Evolutionary conservation across 352 stramenopile genomes (phyloP), one percentile per base, ranked within the genome.

Genomic region (Phytophthora pluvialis): DNA sequence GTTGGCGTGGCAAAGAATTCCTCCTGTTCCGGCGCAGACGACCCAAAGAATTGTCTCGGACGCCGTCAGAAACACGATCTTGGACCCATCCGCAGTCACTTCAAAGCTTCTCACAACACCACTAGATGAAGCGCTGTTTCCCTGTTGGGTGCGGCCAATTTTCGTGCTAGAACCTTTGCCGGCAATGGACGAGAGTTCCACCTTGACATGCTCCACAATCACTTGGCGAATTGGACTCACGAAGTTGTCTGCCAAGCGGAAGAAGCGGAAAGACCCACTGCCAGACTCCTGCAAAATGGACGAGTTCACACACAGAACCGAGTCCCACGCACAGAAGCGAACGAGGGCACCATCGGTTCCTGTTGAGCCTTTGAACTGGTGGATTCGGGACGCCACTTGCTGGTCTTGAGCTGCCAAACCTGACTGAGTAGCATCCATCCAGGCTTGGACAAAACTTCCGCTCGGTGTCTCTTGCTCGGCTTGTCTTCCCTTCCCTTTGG

Each of bases 181-280:
- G 5, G n/a, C 3, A 32, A 11, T 25, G 32, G 25, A 10, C 15
- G 39, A 53, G 15, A 62, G 13, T 3, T 52, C n/a, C 2, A 60
- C 21, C 12, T 43, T 57, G 7, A 38, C n/a, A 12, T 62, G 35
- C 13, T 46, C 18, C 16, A 67, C 46, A 3, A 29, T 29, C 13
- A 68, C 29, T 63, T 64, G 57, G 10, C 62, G 33, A 60, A 70
- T 46, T 5, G 68, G 68, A 21, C 29, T 49, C 13, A 76, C 5
- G 38, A 58, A 55, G 35, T 40, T 50, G 12, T n/a, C 38, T 11
- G 25, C 31, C 7, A 76, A 32, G 5, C 47, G 56, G 29, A 70
- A 76, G 28, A 72, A 73, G 0, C 68, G 63, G 16, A 76, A 50
- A n/a, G 56, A 70, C 7, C 58, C 61, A 50, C 57, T 67, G 4